These are phyloP conservation scores for Plasmodium reichenowi DNA, from an alignment of 169 alveolate genomes.

Conservation along the genomic window DNA sequence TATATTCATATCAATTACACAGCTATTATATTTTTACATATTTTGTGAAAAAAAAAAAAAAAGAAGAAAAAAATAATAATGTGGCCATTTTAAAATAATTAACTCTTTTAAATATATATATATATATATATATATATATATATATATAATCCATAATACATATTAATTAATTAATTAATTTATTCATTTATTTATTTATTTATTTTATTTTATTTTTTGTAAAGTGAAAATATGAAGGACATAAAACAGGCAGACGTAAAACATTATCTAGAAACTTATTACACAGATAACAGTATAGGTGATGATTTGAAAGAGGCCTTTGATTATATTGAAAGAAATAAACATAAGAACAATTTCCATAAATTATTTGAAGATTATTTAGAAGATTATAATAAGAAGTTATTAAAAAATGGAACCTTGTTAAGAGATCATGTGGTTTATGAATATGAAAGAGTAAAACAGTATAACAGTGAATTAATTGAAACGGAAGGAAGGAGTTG, in stretches of 20 bases:
- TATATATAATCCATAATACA: not conserved
- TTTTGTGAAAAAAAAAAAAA: too few species aligned
- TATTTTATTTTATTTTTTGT: not conserved
- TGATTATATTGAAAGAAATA: constrained; percentile 63
- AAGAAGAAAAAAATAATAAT: too few species aligned
- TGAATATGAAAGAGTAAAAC: constrained; percentile 66
- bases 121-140: not conserved
- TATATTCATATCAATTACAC: too few species aligned
- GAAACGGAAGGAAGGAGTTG: constrained; percentile 64
- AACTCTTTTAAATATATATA: not conserved
- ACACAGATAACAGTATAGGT: constrained; percentile 69
- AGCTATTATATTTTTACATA: too few species aligned
- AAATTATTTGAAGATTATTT: constrained; percentile 76
- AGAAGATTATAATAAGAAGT: constrained; percentile 45
- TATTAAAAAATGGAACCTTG: constrained; percentile 47
- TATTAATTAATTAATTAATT: not conserved
- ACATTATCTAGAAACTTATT: constrained; percentile 60
- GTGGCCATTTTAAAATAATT: too few species aligned
- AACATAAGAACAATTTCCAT: constrained; percentile 52
- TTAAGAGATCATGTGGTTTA: constrained; percentile 48
- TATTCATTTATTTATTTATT: too few species aligned
- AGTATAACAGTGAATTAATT: constrained; percentile 24
- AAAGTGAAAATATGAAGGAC: constrained; percentile 54
- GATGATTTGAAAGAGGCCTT: constrained; percentile 52
- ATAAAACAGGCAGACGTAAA: constrained; percentile 74